Base-by-base conservation (phyloP, 805 yeast species). In the Monosporozyma aerobia region DNA sequence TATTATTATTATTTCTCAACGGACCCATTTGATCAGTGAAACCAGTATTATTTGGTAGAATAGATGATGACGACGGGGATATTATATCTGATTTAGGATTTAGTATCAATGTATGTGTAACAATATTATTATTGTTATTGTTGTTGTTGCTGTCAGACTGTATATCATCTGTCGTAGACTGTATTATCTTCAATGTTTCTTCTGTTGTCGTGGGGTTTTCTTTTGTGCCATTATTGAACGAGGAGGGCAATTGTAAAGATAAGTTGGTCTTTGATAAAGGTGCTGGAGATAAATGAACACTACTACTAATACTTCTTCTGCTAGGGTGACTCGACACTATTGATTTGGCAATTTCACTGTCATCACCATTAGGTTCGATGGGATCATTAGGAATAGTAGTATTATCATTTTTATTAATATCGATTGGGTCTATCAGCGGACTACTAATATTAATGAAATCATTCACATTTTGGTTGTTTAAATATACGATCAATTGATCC, bases 401-500 rank as follows among this genome's bases (percentile, higher is more conserved):
- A 14, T 39, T 25, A 19, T 40, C n/a, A 45, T 16, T 27, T 14
- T 29, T 32, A n/a, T n/a, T 10, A 19, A n/a, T 22, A 22, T 33
- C 19, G 8, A 6, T 27, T 16, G 10, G 8, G 3, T 11, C 39
- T 11, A 27, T 14, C 30, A 37, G 2, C 11, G 48, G 25, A 5
- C 14, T 22, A 39, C 25, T 29, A 14, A 39, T 22, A 8, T 48
- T 39, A 13, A 7, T 45, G 8, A 45, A 32, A 32, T 45, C 35
- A 30, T 19, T 45, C 5, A 16, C 5, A 19, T 45, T 35, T 32
- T 30, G 22, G 11, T 45, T 39, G 33, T 27, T 48, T 4, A 53
- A 41, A 33, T 48, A 45, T 9, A 30, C 19, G 9, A 41, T 32
- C 23, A 86, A 64, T 60, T 85, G 94, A 6, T 78, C 81, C 57